Evolutionary conservation across 345 rosid genomes (phyloP), one percentile per base, ranked within the genome.

Genomic region (Angophora floribunda): DNA sequence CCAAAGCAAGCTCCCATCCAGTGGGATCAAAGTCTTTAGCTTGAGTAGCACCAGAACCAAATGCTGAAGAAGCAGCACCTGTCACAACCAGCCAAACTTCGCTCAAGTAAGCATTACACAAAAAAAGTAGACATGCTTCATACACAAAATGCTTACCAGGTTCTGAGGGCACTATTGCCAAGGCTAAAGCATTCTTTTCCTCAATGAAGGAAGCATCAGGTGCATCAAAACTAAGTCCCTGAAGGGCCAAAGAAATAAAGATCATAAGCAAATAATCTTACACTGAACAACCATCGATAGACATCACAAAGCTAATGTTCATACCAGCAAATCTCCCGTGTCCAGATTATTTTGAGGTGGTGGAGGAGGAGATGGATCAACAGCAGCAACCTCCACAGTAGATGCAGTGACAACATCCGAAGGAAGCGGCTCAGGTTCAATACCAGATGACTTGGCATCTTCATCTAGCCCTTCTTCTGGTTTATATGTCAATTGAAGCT

Each of bases 1-100:
- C 98, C 86, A 97, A 93, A 49, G 99, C 97, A 90, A 98, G 97
- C 89, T 97, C 99, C 99, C 99, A 98, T 87, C 99, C 99, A 84
- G 95, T 87, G 85, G 99, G 98, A 92, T 96, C 98, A 86, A 95
- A 96, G 89, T 94, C 94, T 87, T 89, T 95, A 87, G 93, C 22
- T 91, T 94, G 95, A 90, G 89, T 91, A 90, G 95, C 91, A 87
- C 89, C 90, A 82, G 96, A 88, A 89, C 89, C 91, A 86, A 94
- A 92, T 82, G 96, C 90, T 75, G 96, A 53, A 85, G 92, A 85
- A 22, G 91, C 92, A 90, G 93, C 92, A 90, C 63, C 97, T 94
- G 90, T 52, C 36, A 50, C 52, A 85, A 80, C 36, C 24, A 26
- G 52, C 44, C 82, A 75, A 75, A 75, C 57, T 30, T 53, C 7